A percentile compares a stretch with the other conserved stretches of the same genome.
Conservation (phyloP, 805 yeast species). For the Candida schatavii region DNA sequence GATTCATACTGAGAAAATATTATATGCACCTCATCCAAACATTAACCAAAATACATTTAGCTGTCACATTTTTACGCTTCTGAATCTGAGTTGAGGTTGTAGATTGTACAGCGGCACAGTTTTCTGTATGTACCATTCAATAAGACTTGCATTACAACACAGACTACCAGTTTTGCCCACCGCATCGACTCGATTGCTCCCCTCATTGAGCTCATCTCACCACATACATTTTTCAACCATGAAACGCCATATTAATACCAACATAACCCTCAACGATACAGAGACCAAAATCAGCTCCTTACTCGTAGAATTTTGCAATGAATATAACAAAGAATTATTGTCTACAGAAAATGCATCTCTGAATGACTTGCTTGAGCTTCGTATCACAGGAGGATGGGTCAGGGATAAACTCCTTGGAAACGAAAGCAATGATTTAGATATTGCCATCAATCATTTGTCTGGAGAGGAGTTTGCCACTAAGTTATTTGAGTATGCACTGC, state of each 20-base stretch:
- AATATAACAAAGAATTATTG: slow-evolving; percentile 24
- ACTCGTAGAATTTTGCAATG: slow-evolving; percentile 39
- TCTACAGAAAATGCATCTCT: not conserved
- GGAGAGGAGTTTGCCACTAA: slow-evolving; percentile 83
- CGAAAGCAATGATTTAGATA: slow-evolving; percentile 83
- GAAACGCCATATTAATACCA: slow-evolving; percentile 15
- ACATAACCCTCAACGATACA: slow-evolving; percentile 35
- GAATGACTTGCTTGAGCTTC: slow-evolving; percentile 45
- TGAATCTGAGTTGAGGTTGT: too few relatives aligned
- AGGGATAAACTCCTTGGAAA: slow-evolving; percentile 85
- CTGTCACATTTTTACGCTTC: too few relatives aligned
- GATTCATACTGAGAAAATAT: too few relatives aligned
- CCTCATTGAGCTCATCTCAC: not conserved
- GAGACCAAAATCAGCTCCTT: slow-evolving; percentile 41
- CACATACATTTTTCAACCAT: slow-evolving; percentile 5
- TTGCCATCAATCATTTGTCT: slow-evolving; percentile 79
- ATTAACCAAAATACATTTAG: too few relatives aligned
- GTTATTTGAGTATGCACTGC: slow-evolving; percentile 47
- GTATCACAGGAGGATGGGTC: slow-evolving; percentile 99
- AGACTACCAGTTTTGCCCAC: not conserved
- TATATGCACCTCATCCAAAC: not conserved
- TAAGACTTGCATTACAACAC: not conserved
- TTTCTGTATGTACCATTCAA: not conserved
- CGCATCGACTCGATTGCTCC: not conserved
- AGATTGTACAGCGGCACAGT: too few relatives aligned